These are phyloP conservation scores for Magnusiomyces ingens DNA, from an alignment of 1,139 yeast genomes.

Conservation along the genomic window DNA sequence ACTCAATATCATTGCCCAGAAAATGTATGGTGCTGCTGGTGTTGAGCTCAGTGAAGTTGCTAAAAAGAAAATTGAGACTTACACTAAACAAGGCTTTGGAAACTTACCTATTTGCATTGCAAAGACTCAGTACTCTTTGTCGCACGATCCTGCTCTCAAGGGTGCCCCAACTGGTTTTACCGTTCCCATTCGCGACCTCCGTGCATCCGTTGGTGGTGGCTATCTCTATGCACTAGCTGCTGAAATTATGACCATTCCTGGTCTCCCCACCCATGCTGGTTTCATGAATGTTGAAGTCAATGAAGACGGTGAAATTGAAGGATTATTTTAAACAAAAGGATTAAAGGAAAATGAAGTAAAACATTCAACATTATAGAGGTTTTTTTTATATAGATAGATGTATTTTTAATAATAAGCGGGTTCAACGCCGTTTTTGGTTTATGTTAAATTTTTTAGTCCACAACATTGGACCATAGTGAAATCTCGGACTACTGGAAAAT, in stretches of 20 bases:
- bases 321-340: conserved; percentile 56
- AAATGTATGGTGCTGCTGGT: conserved; percentile 93
- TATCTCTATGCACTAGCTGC: conserved; percentile 95
- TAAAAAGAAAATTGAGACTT: conserved; percentile 70
- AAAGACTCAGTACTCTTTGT: conserved; percentile 92
- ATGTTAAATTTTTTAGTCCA: neutral
- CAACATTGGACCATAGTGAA: no score
- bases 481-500: no score
- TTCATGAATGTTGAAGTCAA: conserved; percentile 95
- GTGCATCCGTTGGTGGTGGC: conserved; percentile 95
- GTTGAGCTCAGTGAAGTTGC: conserved; percentile 87
- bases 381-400: neutral
- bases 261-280: conserved; percentile 94
- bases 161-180: conserved; percentile 96
- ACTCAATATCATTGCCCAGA: conserved; percentile 72
- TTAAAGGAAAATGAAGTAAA: neutral
- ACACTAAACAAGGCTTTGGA: conserved; percentile 85
- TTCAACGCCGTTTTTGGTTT: neutral
- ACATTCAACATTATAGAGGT: neutral
- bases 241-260: conserved; percentile 96
- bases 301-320: conserved; percentile 89
- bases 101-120: conserved; percentile 94
- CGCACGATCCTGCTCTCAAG: conserved; percentile 87
- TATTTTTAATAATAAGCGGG: neutral
- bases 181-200: conserved; percentile 89